Conservation (phyloP, 768 basidiomycete genomes). For the Galerina sulciceps region DNA sequence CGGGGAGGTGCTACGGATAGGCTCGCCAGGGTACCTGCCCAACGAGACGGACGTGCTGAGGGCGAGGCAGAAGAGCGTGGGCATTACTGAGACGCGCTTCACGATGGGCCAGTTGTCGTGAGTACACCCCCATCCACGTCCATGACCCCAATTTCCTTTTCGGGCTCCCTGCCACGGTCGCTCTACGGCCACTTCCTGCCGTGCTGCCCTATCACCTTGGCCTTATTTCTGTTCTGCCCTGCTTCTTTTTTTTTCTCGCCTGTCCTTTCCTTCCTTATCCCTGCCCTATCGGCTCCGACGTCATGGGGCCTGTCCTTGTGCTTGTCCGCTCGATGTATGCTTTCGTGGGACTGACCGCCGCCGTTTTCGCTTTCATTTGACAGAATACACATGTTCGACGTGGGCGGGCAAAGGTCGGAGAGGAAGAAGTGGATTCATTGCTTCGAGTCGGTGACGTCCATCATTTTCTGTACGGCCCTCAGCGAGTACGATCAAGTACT, state of each 20-base stretch:
- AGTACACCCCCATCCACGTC: constrained; percentile 23
- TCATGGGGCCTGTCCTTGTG: background rate
- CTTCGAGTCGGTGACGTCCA: constrained; percentile 57
- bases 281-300: background rate
- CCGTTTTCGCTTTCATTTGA: background rate
- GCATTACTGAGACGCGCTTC: constrained; percentile 89
- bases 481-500: constrained; percentile 79
- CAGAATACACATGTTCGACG: constrained; percentile 76
- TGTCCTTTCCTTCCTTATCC: background rate
- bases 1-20: constrained; percentile 82
- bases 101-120: constrained; percentile 68
- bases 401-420: constrained; percentile 80
- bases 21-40: constrained; percentile 78
- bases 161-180: background rate
- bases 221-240: background rate
- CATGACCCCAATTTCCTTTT: background rate
- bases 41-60: constrained; percentile 86
- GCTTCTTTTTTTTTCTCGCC: background rate
- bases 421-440: constrained; percentile 80
- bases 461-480: constrained; percentile 74
- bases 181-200: background rate
- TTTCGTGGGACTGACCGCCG: background rate
- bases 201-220: too few relatives aligned
- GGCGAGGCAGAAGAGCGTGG: constrained; percentile 87
- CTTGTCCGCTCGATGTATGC: background rate